Base-by-base conservation (phyloP, 1,284 basidiomycete genomes). In the Sporisorium scitamineum region DNA sequence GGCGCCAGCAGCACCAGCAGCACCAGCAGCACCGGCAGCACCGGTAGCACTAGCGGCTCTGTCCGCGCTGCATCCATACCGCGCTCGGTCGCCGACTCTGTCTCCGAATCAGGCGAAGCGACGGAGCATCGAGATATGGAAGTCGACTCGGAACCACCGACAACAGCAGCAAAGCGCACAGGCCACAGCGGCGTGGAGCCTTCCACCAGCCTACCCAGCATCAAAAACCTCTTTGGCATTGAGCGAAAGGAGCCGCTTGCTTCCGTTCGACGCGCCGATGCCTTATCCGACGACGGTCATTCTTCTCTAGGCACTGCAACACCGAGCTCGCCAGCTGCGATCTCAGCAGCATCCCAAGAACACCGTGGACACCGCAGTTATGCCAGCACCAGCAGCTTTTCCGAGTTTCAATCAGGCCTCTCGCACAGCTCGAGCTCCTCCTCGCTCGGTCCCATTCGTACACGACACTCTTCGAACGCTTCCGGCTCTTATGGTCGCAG, bases 341-440 rank as follows among this genome's bases (percentile, higher is more conserved):
- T 66, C 34, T 50, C 60, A 29, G 31, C 48, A 29, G 45, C 58
- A 18, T 67, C 72, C 4, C 62, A 51, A 37, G 60, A 75, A 14
- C 67, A 70, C n/a, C 62, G 67, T 31, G 56, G 67, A 9, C 59
- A 58, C 16, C 67, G 72, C 41, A 62, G 66, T 10, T 66, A 74
- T 31, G 64, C 71, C 51, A 75, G 67, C 63, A 70, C 67, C 60
- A 70, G 51, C 67, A 76, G 73, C 61, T 76, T 76, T 22, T 67
- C 71, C 2, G 71, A 68, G 20, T 69, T 74, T 37, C 71, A 74
- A 18, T 70, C 68, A 2, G 61, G 64, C n/a, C 60, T 63, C 32
- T 61, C 64, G 7, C 64, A 66, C 11, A 63, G 64, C 39, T 61
- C 68, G 4, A 71, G 73, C 58, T 71, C 73, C 11, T 71, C 73